phyloP scores from a whole-genome alignment of 805 yeast species.

The Teunomyces kruisii region DNA sequence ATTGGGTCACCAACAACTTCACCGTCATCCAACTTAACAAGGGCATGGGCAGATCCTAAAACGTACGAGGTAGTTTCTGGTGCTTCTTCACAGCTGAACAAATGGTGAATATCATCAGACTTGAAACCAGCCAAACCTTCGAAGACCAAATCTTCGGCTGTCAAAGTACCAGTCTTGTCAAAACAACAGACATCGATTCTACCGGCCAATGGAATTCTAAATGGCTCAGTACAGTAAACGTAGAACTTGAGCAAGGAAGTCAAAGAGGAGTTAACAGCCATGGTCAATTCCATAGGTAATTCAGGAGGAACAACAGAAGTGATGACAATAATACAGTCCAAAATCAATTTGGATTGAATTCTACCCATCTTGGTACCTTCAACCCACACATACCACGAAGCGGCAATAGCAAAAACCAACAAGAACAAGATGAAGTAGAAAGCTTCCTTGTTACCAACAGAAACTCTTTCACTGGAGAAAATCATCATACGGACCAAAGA shows the following conservation, averaged over 20 bases:
- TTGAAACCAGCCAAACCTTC: constrained; percentile 92
- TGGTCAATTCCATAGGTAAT: constrained; percentile 96
- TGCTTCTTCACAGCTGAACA: constrained; percentile 58
- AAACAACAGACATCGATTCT: constrained; percentile 98
- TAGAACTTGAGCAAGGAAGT: constrained; percentile 83
- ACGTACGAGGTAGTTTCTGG: constrained; percentile 69
- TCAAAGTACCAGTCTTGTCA: constrained; percentile 96
- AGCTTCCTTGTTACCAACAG: constrained; percentile 94
- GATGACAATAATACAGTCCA: constrained; percentile 92
- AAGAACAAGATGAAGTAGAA: constrained; percentile 87
- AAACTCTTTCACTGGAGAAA: constrained; percentile 92
- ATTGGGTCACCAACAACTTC: constrained; percentile 98
- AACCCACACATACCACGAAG: constrained; percentile 97
- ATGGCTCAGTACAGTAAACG: constrained; percentile 97
- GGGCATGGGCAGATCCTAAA: constrained; percentile 94
- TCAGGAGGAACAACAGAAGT: constrained; percentile 99
- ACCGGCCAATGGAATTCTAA: constrained; percentile 96
- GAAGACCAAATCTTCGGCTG: constrained; percentile 93
- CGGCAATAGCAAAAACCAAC: constrained; percentile 88
- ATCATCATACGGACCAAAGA: constrained; percentile 97
- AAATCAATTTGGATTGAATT: constrained; percentile 85
- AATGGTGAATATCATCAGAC: constrained; percentile 49
- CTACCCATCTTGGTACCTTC: constrained; percentile 97
- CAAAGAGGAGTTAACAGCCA: constrained; percentile 94
- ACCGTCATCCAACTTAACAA: constrained; percentile 92